Conservation (phyloP, 257 asterid species). For the Asclepias syriaca region DNA sequence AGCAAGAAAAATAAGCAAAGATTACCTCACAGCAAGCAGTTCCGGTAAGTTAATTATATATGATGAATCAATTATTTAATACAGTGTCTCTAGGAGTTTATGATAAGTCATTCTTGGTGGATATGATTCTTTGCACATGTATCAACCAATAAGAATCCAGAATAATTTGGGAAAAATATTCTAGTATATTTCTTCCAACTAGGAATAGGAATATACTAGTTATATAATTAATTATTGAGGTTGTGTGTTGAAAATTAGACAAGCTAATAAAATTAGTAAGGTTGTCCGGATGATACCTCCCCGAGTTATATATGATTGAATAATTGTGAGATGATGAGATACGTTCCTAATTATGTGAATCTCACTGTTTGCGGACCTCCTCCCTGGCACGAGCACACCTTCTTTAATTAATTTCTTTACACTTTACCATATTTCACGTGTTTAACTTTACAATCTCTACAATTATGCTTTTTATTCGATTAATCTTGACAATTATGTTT, state of each 20-base stretch:
- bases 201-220: background rate
- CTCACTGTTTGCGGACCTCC: background rate
- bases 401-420: background rate
- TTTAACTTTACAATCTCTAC: background rate
- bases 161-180: slow-evolving; percentile 7
- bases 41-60: slow-evolving; percentile 43
- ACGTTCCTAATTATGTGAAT: background rate
- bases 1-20: slow-evolving; percentile 42
- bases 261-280: too few species aligned
- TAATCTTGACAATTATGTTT: too few species aligned
- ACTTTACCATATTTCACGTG: background rate
- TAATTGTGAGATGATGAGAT: too few species aligned
- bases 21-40: slow-evolving; percentile 69
- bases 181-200: background rate
- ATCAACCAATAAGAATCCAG: slow-evolving; percentile 13
- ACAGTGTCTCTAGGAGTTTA: slow-evolving; percentile 4
- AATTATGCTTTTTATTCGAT: background rate
- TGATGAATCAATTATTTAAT: background rate
- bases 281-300: background rate
- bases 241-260: background rate
- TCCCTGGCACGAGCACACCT: background rate
- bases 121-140: slow-evolving; percentile 1
- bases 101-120: slow-evolving; percentile 21
- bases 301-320: background rate
- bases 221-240: slow-evolving; percentile 13